Base-by-base conservation (phyloP, 371 early-diverging fungal species). In the Gilbertella persicaria region DNA sequence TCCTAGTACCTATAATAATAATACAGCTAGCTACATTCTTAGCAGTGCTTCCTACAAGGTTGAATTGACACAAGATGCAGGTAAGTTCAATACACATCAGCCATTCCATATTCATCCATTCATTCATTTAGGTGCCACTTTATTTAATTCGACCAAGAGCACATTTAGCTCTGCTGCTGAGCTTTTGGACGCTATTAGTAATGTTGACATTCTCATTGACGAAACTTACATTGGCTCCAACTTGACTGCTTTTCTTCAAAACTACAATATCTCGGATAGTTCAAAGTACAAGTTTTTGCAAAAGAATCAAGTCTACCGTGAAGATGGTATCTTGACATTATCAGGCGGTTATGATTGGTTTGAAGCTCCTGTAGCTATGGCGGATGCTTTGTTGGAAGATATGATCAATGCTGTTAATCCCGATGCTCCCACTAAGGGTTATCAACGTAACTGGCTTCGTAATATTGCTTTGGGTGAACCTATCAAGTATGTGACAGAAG, bases 131-230 rank as follows among this genome's bases (percentile, higher is more conserved):
- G 60, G 50, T 47, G 56, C 37, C 13, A 36, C 29, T 23, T 46
- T 56, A 37, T 4, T 52, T 5, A 42, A 55, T 1, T 17, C 58
- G 14, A 67, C 53, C 6, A 50, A 45, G 9, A 49, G 62, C 13
- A 60, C 46, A 10, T 87, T 76, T 42, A 46, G 53, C 26, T 64
- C 64, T 33, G 55, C 75, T 17, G 55, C 65, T 3, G 81, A 69
- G 2, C 83, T 91, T 55, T 64, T 80, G 21, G 53, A 59, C 5
- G 85, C 82, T 3, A 64, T 88, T 35, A 58, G 60, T n/a, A 60
- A 79, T 26, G 90, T 76, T 23, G 91, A 91, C 49, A 71, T 89
- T 21, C 47, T 88, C 37, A 83, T 91, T 58, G 90, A 90, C 65
- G 90, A 91, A 66, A 80, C 87, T 21, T 83, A 79, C 33, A 63